Evolutionary conservation across 768 basidiomycete species (phyloP).

Genomic region (Strobilomyces confusus): DNA sequence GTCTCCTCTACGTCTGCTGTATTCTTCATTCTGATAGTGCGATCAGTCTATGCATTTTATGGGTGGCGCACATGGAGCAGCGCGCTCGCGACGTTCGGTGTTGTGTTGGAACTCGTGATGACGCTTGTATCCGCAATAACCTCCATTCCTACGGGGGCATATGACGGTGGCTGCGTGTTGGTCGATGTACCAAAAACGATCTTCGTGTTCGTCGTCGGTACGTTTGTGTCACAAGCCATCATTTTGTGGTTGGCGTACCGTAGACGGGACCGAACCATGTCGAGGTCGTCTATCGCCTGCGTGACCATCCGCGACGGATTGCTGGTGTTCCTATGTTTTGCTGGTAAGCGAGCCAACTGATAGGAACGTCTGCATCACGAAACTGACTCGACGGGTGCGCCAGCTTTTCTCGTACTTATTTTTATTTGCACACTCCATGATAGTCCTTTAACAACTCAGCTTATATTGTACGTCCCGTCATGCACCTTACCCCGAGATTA

Average conservation of each 20-base stretch:
- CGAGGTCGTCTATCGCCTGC: conserved; percentile 6
- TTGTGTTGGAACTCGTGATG: conserved; percentile 10
- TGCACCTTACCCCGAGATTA: background rate
- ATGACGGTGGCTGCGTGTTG: conserved; percentile 16
- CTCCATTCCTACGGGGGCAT: conserved; percentile 3
- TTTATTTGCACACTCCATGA: background rate
- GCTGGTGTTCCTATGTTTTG: conserved; percentile 11
- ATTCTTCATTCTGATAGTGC: background rate
- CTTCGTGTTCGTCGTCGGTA: conserved; percentile 5
- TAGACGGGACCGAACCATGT: conserved; percentile 3
- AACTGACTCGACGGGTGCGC: background rate
- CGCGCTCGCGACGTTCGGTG: background rate
- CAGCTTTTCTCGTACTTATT: conserved; percentile 13
- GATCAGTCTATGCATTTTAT: conserved; percentile 20
- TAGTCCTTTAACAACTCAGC: conserved; percentile 1
- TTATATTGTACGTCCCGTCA: conserved; percentile 11
- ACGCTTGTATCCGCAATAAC: background rate
- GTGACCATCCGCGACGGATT: conserved; percentile 24
- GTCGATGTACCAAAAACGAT: background rate
- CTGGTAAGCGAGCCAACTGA: conserved; percentile 7
- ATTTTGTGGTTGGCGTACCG: conserved; percentile 19
- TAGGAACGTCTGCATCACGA: background rate
- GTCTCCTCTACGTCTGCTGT: background rate
- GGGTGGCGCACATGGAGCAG: background rate
- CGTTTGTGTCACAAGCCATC: conserved; percentile 9